phyloP scores from a whole-genome alignment of 176 grass and related monocot species.

The Metroxylon sagu region DNA sequence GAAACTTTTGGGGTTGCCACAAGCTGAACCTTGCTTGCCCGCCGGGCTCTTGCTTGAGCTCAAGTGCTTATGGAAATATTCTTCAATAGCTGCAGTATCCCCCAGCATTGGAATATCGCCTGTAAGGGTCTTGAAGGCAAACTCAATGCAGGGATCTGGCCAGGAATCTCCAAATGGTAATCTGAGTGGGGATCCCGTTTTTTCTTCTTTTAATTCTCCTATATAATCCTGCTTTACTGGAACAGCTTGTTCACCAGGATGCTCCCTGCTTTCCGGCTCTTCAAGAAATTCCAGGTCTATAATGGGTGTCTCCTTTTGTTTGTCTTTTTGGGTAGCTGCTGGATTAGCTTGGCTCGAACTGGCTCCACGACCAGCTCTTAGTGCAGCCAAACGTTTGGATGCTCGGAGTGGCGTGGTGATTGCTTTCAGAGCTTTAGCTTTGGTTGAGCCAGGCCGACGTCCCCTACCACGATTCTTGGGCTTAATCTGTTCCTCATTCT shows the following conservation, averaged over 20 bases:
- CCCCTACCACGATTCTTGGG: not conserved
- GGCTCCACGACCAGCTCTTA: constrained; percentile 26
- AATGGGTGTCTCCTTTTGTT: no score
- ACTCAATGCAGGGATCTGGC: constrained; percentile 28
- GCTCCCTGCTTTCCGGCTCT: no score
- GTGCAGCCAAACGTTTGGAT: constrained; percentile 51
- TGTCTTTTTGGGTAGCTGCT: no score
- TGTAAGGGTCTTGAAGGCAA: constrained; percentile 26
- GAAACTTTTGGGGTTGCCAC: not conserved
- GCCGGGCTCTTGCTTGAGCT: not conserved
- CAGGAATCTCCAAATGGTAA: constrained; percentile 12
- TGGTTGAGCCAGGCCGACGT: not conserved
- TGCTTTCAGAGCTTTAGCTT: constrained; percentile 24
- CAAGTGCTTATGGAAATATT: constrained; percentile 3
- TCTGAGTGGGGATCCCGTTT: not conserved
- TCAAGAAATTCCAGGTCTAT: no score
- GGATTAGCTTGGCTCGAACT: constrained; percentile 4
- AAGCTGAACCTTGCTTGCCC: no score
- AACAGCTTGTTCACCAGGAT: no score
- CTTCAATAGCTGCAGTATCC: not conserved
- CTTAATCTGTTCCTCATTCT: constrained; percentile 26
- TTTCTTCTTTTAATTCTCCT: not conserved
- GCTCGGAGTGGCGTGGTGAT: constrained; percentile 30
- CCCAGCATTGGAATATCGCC: constrained; percentile 10
- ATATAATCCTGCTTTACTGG: not conserved